Evolutionary conservation across 2,329 filamentous ascomycete species (phyloP).

Genomic region (Corniculantispora saksenae): DNA sequence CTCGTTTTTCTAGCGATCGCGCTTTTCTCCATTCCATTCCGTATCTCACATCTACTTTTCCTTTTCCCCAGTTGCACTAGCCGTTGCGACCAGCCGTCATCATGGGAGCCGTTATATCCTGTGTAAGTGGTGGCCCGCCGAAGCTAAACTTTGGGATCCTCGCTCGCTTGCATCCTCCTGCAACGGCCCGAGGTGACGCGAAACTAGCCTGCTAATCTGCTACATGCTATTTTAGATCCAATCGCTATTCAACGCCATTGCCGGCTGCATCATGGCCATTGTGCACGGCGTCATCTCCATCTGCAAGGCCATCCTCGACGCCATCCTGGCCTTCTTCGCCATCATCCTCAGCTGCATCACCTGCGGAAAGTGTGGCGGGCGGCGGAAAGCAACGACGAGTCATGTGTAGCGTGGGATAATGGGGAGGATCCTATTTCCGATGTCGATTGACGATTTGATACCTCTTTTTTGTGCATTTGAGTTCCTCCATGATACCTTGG

Average conservation of each 20-base stretch:
- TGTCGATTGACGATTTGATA: neutral
- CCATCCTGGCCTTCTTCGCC: constrained; percentile 63
- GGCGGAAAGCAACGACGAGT: constrained; percentile 30
- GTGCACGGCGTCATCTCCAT: constrained; percentile 66
- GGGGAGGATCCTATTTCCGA: too few relatives aligned
- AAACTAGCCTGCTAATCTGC: too few relatives aligned
- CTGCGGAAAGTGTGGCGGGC: constrained; percentile 42
- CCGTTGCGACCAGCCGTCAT: constrained; percentile 25
- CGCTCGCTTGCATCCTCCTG: neutral
- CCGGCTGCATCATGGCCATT: constrained; percentile 66
- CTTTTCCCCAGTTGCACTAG: neutral
- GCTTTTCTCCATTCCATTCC: neutral
- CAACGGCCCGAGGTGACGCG: neutral
- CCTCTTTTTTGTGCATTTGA: neutral
- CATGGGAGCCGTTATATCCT: constrained; percentile 84
- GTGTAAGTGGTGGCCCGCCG: constrained; percentile 60
- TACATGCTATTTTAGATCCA: constrained; percentile 55
- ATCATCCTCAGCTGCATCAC: constrained; percentile 68
- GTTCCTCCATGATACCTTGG: constrained; percentile 1
- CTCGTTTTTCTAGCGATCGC: neutral
- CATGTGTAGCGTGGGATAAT: constrained; percentile 1
- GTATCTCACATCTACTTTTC: neutral
- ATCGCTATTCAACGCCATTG: constrained; percentile 63
- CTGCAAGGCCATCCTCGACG: constrained; percentile 66
- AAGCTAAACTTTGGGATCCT: neutral